These are phyloP conservation scores for Ramaria sp. DNA, from an alignment of 768 basidiomycete species.

Conservation along the genomic window DNA sequence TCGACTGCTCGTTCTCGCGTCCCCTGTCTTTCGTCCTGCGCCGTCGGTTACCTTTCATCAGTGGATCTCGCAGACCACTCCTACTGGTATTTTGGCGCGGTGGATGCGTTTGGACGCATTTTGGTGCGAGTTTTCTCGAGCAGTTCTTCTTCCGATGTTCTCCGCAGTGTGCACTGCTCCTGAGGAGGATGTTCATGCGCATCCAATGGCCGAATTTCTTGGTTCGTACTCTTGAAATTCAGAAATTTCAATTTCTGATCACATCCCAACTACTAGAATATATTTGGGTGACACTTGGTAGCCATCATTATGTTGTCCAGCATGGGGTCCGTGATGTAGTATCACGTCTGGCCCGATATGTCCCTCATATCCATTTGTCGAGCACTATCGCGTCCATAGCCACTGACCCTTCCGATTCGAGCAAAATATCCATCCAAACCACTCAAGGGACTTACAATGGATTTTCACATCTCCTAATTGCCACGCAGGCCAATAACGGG, in stretches of 20 bases:
- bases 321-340: slow-evolving; percentile 54
- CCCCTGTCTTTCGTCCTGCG: slow-evolving; percentile 31
- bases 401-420: slow-evolving; percentile 25
- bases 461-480: slow-evolving; percentile 61
- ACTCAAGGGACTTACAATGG: slow-evolving; percentile 27
- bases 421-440: slow-evolving; percentile 27
- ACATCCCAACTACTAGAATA: slow-evolving; percentile 39
- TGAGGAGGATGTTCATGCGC: slow-evolving; percentile 37
- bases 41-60: slow-evolving; percentile 33
- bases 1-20: slow-evolving; percentile 30
- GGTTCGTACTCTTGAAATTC: slow-evolving; percentile 29
- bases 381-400: slow-evolving; percentile 38
- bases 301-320: slow-evolving; percentile 55
- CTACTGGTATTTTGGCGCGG: slow-evolving; percentile 29
- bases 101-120: slow-evolving; percentile 36
- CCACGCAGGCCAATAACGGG: slow-evolving; percentile 64
- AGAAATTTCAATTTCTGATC: not conserved
- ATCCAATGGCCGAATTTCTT: slow-evolving; percentile 56
- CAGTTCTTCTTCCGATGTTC: slow-evolving; percentile 53
- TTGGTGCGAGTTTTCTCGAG: slow-evolving; percentile 43
- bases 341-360: slow-evolving; percentile 30
- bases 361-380: slow-evolving; percentile 44
- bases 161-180: slow-evolving; percentile 66
- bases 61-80: slow-evolving; percentile 36
- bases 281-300: slow-evolving; percentile 55